These are phyloP conservation scores for Phlyctochytrium planicorne DNA, from an alignment of 192 early-diverging fungal species.

Conservation along the genomic window DNA sequence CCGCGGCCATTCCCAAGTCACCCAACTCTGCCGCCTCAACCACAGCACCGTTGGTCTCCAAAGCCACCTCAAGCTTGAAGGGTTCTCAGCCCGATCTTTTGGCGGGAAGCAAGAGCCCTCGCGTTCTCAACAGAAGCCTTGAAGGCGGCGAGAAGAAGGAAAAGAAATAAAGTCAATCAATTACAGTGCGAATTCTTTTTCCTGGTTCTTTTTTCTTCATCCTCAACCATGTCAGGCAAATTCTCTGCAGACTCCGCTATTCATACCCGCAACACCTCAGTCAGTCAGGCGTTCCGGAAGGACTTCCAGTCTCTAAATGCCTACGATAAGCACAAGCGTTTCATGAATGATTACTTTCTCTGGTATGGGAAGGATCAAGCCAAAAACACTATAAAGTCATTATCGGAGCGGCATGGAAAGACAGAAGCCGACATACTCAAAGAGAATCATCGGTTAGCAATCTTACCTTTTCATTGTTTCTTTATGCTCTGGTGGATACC, in stretches of 20 bases:
- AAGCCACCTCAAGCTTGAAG: neutral
- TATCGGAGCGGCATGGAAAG: slow-evolving; percentile 14
- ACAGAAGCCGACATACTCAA: slow-evolving; percentile 71
- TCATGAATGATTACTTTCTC: slow-evolving; percentile 57
- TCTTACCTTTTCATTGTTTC: neutral
- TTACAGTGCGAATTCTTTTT: too few relatives aligned
- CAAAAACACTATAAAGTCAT: neutral
- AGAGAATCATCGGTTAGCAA: slow-evolving; percentile 62
- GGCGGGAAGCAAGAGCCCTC: slow-evolving; percentile 28
- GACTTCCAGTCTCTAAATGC: slow-evolving; percentile 9
- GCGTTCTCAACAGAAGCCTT: slow-evolving; percentile 6
- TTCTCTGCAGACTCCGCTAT: neutral
- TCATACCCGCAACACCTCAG: neutral
- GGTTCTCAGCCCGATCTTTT: slow-evolving; percentile 21
- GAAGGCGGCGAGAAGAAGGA: too few relatives aligned
- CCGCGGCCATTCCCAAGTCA: neutral
- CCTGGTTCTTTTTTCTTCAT: too few relatives aligned
- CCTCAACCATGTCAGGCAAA: neutral
- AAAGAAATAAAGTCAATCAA: too few relatives aligned
- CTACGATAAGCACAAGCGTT: slow-evolving; percentile 51
- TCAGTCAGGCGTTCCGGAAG: slow-evolving; percentile 3
- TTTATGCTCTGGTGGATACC: neutral
- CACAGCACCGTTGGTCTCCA: neutral
- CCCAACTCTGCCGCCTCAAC: too few relatives aligned
- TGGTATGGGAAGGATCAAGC: slow-evolving; percentile 33